Evolutionary conservation across 148 eudicot species (phyloP).

Genomic region (Camellia sinensis): DNA sequence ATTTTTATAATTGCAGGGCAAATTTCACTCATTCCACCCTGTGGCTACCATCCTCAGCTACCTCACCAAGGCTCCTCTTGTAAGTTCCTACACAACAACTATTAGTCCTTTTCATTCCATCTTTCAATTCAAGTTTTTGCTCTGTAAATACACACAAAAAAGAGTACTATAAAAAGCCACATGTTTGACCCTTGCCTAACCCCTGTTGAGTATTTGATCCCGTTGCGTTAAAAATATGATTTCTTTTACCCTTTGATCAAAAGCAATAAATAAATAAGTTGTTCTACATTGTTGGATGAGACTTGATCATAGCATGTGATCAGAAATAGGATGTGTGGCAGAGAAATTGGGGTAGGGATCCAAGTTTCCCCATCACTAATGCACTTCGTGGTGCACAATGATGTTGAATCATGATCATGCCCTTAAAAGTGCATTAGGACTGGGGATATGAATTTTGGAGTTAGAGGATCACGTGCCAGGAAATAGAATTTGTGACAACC

Average conservation of each 20-base stretch:
- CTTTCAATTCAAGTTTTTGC: background rate
- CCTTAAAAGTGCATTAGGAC: too few relatives aligned
- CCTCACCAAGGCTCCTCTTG: constrained; percentile 97
- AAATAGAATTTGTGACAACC: background rate
- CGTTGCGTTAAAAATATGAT: too few relatives aligned
- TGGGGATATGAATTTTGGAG: too few relatives aligned
- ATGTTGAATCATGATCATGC: too few relatives aligned
- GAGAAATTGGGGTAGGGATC: background rate
- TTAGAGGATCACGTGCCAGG: too few relatives aligned
- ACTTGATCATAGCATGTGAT: background rate
- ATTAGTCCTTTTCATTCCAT: background rate
- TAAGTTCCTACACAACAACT: constrained; percentile 35
- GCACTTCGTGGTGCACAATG: too few relatives aligned
- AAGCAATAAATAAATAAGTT: too few relatives aligned
- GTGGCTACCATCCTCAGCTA: constrained; percentile 93
- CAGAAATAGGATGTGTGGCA: background rate
- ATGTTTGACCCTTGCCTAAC: too few relatives aligned
- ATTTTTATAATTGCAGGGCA: constrained; percentile 45
- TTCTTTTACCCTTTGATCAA: too few relatives aligned
- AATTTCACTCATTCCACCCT: constrained; percentile 95
- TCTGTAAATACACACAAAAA: background rate
- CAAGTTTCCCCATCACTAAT: too few relatives aligned
- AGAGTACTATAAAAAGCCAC: background rate
- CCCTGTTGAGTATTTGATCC: too few relatives aligned
- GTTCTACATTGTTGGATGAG: background rate